These are phyloP conservation scores for Colletotrichum siamense DNA, from an alignment of 2,329 filamentous ascomycete genomes.

Conservation along the genomic window DNA sequence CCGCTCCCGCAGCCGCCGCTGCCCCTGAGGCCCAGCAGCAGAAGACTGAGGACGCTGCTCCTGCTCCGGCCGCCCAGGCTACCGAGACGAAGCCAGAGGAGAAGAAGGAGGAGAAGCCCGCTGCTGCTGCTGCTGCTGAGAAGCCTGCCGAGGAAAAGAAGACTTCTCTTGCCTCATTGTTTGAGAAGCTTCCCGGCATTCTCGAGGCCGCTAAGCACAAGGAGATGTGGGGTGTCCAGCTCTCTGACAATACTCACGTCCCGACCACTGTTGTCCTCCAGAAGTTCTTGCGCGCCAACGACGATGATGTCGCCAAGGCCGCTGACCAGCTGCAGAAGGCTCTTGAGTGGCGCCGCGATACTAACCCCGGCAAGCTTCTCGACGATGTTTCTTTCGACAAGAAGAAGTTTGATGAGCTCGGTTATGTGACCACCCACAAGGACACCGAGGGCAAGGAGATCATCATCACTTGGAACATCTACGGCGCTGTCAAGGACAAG, in stretches of 20 bases:
- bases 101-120: conserved; percentile 32
- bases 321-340: conserved; percentile 80
- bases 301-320: conserved; percentile 74
- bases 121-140: background rate
- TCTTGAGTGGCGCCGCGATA: conserved; percentile 81
- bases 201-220: conserved; percentile 62
- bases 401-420: conserved; percentile 77
- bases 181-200: conserved; percentile 62
- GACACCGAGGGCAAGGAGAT: conserved; percentile 60
- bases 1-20: conserved; percentile 28
- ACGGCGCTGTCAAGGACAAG: conserved; percentile 83
- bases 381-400: conserved; percentile 68
- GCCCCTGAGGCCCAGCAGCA: conserved; percentile 16
- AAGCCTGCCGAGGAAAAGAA: conserved; percentile 25
- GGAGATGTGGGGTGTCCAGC: conserved; percentile 87
- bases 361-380: conserved; percentile 72
- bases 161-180: conserved; percentile 59
- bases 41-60: conserved; percentile 3
- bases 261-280: conserved; percentile 86
- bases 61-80: conserved; percentile 27
- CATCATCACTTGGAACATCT: conserved; percentile 91
- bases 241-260: conserved; percentile 64
- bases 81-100: background rate
- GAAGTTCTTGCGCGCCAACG: conserved; percentile 93
- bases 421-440: conserved; percentile 79